Evolutionary conservation across 2,329 filamentous ascomycete species (phyloP).

Genomic region (Fusarium ramigenum): DNA sequence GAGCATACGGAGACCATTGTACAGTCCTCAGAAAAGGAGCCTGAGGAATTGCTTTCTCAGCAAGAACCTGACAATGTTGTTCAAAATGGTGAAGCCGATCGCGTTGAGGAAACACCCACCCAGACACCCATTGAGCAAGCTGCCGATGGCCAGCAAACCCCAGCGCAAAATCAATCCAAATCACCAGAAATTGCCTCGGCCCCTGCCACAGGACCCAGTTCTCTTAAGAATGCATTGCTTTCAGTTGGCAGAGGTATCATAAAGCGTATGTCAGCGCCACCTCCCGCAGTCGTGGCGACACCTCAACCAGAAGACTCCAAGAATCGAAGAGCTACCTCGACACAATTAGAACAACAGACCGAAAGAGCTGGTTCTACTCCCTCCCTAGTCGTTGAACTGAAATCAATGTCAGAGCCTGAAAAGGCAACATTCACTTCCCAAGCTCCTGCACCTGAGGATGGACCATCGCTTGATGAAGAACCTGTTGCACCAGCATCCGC

Average conservation of each 20-base stretch:
- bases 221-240: constrained; percentile 4
- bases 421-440: constrained; percentile 23
- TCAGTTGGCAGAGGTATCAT: constrained; percentile 18
- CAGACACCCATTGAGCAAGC: constrained; percentile 13
- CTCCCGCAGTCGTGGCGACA: neutral
- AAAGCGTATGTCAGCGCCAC: constrained; percentile 34
- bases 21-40: constrained; percentile 31
- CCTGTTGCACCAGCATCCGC: neutral
- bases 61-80: neutral
- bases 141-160: constrained; percentile 4
- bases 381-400: constrained; percentile 26
- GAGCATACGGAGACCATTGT: constrained; percentile 26
- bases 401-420: constrained; percentile 21
- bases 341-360: constrained; percentile 3
- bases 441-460: neutral
- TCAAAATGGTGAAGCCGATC: constrained; percentile 3
- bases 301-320: neutral
- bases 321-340: neutral
- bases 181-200: neutral
- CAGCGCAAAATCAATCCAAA: neutral
- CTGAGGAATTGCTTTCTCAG: neutral
- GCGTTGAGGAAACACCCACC: constrained; percentile 24
- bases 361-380: constrained; percentile 23
- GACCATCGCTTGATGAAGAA: neutral
- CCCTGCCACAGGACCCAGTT: neutral